A percentile compares a stretch with the other conserved stretches of the same genome.
Evolutionary conservation across 2,329 filamentous ascomycete genomes (phyloP).

Genomic region (Emericellopsis cladophorae): DNA sequence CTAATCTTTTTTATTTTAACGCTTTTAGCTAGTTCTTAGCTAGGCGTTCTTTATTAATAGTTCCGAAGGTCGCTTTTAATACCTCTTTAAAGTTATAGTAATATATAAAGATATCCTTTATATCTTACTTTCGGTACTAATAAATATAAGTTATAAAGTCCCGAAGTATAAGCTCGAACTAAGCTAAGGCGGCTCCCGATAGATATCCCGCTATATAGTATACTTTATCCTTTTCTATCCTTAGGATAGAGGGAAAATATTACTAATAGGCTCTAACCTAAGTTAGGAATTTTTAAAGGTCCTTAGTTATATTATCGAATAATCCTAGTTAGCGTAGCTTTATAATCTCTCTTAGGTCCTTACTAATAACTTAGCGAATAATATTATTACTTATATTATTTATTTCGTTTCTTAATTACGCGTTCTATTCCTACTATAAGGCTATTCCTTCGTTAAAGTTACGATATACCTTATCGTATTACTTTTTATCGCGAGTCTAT

Average conservation of each 20-base stretch:
- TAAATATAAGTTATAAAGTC: neutral
- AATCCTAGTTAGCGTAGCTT: neutral
- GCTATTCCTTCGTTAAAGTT: neutral
- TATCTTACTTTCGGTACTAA: neutral
- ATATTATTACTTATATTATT: neutral
- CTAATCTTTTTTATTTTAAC: neutral
- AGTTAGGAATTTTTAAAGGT: neutral
- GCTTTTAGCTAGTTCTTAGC: neutral
- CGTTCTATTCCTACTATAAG: neutral
- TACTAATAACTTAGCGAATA: neutral
- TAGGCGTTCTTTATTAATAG: neutral
- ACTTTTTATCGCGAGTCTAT: too few relatives aligned
- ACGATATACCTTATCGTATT: too few relatives aligned
- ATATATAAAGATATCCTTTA: neutral
- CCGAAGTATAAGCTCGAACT: neutral
- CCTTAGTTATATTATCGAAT: neutral
- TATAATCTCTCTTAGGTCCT: neutral
- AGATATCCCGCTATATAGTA: constrained; percentile 1
- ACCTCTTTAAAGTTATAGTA: neutral
- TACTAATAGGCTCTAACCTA: constrained; percentile 1
- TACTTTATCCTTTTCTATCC: neutral
- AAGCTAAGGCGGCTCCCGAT: neutral
- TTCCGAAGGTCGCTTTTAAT: neutral
- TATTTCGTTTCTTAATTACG: neutral
- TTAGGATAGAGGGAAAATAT: neutral